Evolutionary conservation across 805 yeast genomes (phyloP), one percentile per base, ranked within the genome.

Genomic region (Cyberlindnera amylophila): DNA sequence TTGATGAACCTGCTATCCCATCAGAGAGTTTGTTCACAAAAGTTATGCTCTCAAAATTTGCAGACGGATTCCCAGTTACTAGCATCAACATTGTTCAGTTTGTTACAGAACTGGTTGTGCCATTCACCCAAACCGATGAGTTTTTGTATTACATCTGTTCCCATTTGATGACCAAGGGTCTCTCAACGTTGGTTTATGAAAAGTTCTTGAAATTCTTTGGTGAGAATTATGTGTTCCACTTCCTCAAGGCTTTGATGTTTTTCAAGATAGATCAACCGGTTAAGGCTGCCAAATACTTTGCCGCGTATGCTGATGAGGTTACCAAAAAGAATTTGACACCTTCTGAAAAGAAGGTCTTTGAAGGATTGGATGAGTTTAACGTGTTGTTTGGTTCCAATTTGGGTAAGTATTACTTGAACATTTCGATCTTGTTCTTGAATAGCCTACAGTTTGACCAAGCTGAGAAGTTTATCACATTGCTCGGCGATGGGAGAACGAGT

Each of bases 341-440:
- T 1, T 57, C 48, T 10, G 64, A 57, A 19, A 47, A 43, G 15
- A 36, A 52, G 4, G 40, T 59, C 19, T 18, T 62, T 47, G 18
- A 45, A 44, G 29, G 52, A 29, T 32, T 57, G 49, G 39, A 54
- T 38, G 55, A 53, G 23, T 46, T 46, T 57, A 18, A 39, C 19
- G 47, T 46, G 10, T 48, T 67, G 16, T 60, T 64, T 34, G 57
- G 62, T 7, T 38, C 56, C 2, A 59, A 69, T 6, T 44, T 62
- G 28, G 53, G 64, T 13, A 64, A 61, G 36, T 73, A 65, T 46
- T 70, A 62, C 50, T 58, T 62, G 36, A 68, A 66, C 29, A 46
- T 70, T 29, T 54, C 75, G 9, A 51, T 59, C 4, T 29, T 72
- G 33, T 71, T 71, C 49, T 58, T 63, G 32, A 54, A 63, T 17